Evolutionary conservation across 2,329 filamentous ascomycete genomes (phyloP).

Genomic region (Zymoseptoria pseudotritici): DNA sequence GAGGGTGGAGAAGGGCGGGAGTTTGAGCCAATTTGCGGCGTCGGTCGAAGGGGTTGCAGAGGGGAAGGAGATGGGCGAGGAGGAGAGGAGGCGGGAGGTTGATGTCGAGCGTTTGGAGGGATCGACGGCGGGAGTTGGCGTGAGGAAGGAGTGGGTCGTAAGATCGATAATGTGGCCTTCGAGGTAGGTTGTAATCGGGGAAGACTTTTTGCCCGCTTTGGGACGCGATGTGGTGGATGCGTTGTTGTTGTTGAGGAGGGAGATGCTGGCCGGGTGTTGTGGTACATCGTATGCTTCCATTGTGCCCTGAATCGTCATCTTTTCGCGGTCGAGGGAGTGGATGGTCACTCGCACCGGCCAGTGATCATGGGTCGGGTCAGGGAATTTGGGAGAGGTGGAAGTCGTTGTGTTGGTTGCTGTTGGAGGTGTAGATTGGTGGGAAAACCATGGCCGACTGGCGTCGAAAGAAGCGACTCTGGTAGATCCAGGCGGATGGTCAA

Average conservation of each 20-base stretch:
- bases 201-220: constrained; percentile 37
- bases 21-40: constrained; percentile 43
- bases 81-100: constrained; percentile 16
- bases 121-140: constrained; percentile 33
- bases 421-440: constrained; percentile 22
- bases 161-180: constrained; percentile 64
- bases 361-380: constrained; percentile 42
- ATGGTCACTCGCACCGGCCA: constrained; percentile 64
- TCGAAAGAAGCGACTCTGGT: constrained; percentile 23
- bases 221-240: constrained; percentile 12
- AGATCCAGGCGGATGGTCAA: constrained; percentile 25
- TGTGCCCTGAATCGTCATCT: constrained; percentile 57
- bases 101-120: constrained; percentile 10
- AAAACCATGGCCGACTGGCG: constrained; percentile 34
- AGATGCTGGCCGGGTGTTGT: constrained; percentile 31
- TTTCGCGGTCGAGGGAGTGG: constrained; percentile 52
- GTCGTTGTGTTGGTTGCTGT: constrained; percentile 4
- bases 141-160: constrained; percentile 44
- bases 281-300: constrained; percentile 66
- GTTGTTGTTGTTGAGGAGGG: constrained; percentile 12
- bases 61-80: constrained; percentile 36
- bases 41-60: constrained; percentile 38
- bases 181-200: constrained; percentile 56
- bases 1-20: constrained; percentile 37
- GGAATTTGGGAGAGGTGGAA: constrained; percentile 6